A percentile compares a stretch with the other conserved stretches of the same genome.
phyloP scores from a whole-genome alignment of 495 filamentous ascomycete species.

The Annulohypoxylon stygium region DNA sequence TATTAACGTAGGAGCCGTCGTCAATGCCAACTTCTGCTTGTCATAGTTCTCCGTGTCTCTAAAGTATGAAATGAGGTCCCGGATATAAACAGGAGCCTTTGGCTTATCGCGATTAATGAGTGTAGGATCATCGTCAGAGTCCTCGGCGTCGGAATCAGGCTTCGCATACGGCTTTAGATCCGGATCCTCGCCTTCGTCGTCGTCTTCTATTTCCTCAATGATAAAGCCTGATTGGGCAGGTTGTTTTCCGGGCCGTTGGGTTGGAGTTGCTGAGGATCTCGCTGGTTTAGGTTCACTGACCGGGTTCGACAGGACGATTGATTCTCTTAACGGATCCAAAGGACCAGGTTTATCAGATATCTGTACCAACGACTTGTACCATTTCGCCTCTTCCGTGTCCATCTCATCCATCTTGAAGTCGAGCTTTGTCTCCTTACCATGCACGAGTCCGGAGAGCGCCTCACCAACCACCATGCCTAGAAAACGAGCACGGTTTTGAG shows the following conservation, averaged over 20 bases:
- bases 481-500: constrained; percentile 80
- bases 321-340: constrained; percentile 56
- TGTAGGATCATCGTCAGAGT: constrained; percentile 93
- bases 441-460: constrained; percentile 82
- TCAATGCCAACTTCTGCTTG: constrained; percentile 81
- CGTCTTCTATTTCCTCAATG: constrained; percentile 76
- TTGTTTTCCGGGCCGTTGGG: constrained; percentile 43
- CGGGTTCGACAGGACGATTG: constrained; percentile 27
- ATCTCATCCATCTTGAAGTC: constrained; percentile 88
- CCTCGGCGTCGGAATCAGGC: constrained; percentile 91
- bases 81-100: constrained; percentile 89
- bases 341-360: constrained; percentile 74
- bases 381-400: constrained; percentile 75
- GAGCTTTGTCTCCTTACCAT: constrained; percentile 77
- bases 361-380: constrained; percentile 77
- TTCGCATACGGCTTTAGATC: constrained; percentile 87
- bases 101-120: constrained; percentile 84
- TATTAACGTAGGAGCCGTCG: constrained; percentile 81
- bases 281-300: constrained; percentile 29
- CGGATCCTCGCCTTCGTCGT: constrained; percentile 71
- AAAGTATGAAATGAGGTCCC: constrained; percentile 83
- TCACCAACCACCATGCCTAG: constrained; percentile 92
- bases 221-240: constrained; percentile 61
- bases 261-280: constrained; percentile 41
- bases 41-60: constrained; percentile 87